Conservation (phyloP, 768 basidiomycete species). For the Pholiota molesta region DNA sequence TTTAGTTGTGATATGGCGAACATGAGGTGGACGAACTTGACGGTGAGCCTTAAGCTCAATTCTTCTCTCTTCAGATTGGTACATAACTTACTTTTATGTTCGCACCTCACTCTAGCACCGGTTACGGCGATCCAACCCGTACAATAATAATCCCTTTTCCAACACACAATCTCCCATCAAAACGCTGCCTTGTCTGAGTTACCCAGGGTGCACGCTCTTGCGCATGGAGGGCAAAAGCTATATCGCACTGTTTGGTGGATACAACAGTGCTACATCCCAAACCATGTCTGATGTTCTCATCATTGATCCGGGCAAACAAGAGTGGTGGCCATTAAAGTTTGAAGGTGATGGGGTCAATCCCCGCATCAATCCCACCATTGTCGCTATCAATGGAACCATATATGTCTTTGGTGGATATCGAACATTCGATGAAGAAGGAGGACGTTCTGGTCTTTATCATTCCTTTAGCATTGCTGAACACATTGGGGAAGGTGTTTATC, state of each 20-base stretch:
- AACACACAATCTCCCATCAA: background rate
- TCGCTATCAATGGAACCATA: slow-evolving; percentile 21
- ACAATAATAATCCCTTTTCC: too few species aligned
- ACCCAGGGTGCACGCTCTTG: slow-evolving; percentile 22
- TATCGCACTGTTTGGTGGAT: slow-evolving; percentile 34
- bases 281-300: slow-evolving; percentile 20
- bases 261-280: slow-evolving; percentile 6
- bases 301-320: slow-evolving; percentile 19
- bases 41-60: background rate
- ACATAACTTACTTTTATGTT: too few species aligned
- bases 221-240: slow-evolving; percentile 19
- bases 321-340: slow-evolving; percentile 29
- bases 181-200: background rate
- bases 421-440: slow-evolving; percentile 9
- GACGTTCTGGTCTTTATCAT: background rate
- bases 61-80: too few species aligned
- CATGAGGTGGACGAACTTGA: background rate
- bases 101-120: too few species aligned
- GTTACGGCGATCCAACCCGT: too few species aligned
- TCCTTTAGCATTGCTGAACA: slow-evolving; percentile 26
- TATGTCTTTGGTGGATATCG: slow-evolving; percentile 31
- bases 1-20: background rate
- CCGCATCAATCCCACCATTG: slow-evolving; percentile 26
- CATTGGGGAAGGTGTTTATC: slow-evolving; percentile 17
- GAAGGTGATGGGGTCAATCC: slow-evolving; percentile 17